phyloP scores from a whole-genome alignment of 352 stramenopile species.

The Blastocystis sp. region DNA sequence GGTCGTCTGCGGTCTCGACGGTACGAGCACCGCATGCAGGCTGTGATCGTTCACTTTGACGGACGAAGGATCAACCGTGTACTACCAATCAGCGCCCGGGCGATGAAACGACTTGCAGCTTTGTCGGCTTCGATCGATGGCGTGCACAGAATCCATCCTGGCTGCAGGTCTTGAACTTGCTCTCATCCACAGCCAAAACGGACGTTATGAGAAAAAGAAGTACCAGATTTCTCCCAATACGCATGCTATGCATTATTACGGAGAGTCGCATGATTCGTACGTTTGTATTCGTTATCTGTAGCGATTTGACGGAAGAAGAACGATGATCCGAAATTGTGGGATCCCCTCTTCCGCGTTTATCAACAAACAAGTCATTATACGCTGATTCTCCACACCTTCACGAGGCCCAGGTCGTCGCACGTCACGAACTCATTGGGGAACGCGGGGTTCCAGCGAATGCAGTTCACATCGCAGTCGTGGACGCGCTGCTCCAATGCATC shows the following conservation, averaged over 20 bases:
- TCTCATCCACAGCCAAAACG: constrained; percentile 85
- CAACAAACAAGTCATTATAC: constrained; percentile 30
- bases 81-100: constrained; percentile 70
- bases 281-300: neutral
- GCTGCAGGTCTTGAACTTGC: constrained; percentile 94
- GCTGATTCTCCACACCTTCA: constrained; percentile 76
- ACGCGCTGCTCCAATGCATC: constrained; percentile 73
- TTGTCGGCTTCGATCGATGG: constrained; percentile 75
- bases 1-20: constrained; percentile 30
- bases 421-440: constrained; percentile 75
- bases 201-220: constrained; percentile 60
- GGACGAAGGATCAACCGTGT: constrained; percentile 71
- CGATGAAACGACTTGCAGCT: constrained; percentile 71
- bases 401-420: constrained; percentile 76
- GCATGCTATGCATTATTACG: neutral
- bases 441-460: constrained; percentile 79
- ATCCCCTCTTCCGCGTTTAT: neutral
- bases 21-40: neutral
- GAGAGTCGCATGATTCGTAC: neutral
- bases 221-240: constrained; percentile 26
- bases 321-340: neutral
- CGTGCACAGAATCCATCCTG: constrained; percentile 94
- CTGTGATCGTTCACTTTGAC: constrained; percentile 55
- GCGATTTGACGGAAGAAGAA: neutral
- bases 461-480: constrained; percentile 82